Base-by-base conservation (phyloP, 495 filamentous ascomycete genomes). In the Corynascus novoguineensis region DNA sequence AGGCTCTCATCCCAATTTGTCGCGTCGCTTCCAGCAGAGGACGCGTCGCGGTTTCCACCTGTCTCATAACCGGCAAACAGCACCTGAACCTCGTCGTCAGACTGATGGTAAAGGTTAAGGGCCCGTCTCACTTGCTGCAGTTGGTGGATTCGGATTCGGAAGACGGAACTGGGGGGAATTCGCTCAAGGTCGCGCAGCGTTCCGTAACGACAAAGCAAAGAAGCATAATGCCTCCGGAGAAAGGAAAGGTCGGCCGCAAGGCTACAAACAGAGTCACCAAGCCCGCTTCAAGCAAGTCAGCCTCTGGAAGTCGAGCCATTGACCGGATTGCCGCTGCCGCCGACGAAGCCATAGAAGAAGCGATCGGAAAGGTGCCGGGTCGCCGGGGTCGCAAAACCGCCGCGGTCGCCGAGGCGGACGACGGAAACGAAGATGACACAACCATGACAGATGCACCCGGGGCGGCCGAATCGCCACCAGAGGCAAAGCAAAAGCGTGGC, bases 91-190 rank as follows among this genome's bases (percentile, higher is more conserved):
- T 34, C 21, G 31, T 17, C 35, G 49, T 53, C 22, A 50, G 52
- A n/a, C 60, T 57, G 50, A 73, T 75, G 74, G 54, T 66, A 60
- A 73, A 60, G 44, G 56, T 53, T 45, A 73, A 69, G 62, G 55
- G 58, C 55, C 57, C 75, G 24, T 70, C 78, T 28, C 81, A 78
- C 32, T 62, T 88, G 24, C 80, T 85, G 57, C 80, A 75, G n/a
- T 72, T 86, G 45, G 74, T 85, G 34, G 86, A 83, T 57, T 87
- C 83, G 37, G 85, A 87, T 51, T 81, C 83, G 59, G 86, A 90
- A 47, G 83, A 86, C 69, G 73, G 76, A 28, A 66, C 67, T 22
- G 64, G 68, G 56, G 62, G 68, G 68, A 68, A 75, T 73, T 15
- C 77, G 28, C 27, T 53, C 35, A 29, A n/a, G 29, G 27, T 68